Evolutionary conservation across 495 filamentous ascomycete species (phyloP), one percentile per base, ranked within the genome.

Genomic region (Daldinia concentrica): DNA sequence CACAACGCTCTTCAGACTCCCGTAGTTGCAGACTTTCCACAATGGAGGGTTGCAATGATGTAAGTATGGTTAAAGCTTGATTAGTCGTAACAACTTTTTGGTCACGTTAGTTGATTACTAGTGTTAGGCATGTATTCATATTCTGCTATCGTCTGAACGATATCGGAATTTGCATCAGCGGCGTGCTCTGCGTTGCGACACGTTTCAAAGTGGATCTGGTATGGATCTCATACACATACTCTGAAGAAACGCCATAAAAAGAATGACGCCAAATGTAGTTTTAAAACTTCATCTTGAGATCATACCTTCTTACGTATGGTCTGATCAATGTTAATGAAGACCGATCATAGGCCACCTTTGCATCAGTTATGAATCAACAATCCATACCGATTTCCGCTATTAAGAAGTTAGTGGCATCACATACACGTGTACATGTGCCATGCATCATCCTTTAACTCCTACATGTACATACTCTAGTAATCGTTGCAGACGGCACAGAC

Each of bases 1-100:
- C 71, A 69, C 62, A 50, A 58, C 55, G 34, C 57, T 61, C 65
- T 60, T 73, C 70, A 68, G 61, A 73, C 60, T 73, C 56, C 60
- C 55, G 60, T 34, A 24, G 70, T 64, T 68, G 50, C 65, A 69
- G 56, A 39, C 56, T 27, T 65, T 19, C 56, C 55, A 56, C 29
- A 7, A 12, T 45, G 55, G 70, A 66, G 64, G 55, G 61, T 65
- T 65, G 57, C 50, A 65, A 54, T 66, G 63, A 71, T 65, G 68
- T 66, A 65, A 55, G 26, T 48, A 32, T 52, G 43, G 34, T 55
- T 50, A 22, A 14, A n/a, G 45, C 14, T 19, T 26, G 45, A 55
- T 52, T 12, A 64, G 30, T 37, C 39, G 7, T 43, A 48, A 45
- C 43, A 36, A 26, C 7, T 24, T 45, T 17, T 8, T 8, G 6